These are phyloP conservation scores for Limnanthes douglasii DNA, from an alignment of 345 rosid species.

Conservation along the genomic window DNA sequence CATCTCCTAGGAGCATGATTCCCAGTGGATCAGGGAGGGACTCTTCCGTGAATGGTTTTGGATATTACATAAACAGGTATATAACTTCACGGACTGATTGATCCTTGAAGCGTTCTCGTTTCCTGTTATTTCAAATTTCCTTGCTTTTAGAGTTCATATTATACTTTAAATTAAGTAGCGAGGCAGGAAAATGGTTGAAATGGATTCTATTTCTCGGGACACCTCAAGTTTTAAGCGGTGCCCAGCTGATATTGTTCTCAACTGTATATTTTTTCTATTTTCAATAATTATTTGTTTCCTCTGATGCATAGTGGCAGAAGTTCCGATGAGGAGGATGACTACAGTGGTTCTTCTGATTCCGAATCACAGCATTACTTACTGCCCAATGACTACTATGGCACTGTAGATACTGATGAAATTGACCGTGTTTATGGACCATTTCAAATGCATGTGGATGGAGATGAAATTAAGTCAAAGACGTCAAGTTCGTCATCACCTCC, in stretches of 20 bases:
- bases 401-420: conserved; percentile 25
- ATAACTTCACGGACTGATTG: not conserved
- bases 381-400: conserved; percentile 38
- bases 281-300: conserved; percentile 5
- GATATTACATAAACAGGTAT: conserved; percentile 48
- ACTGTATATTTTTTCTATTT: conserved; percentile 8
- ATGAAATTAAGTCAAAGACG: conserved; percentile 19
- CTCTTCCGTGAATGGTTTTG: conserved; percentile 35
- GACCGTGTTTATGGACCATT: conserved; percentile 28
- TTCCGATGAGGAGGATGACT: conserved; percentile 75
- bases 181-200: not conserved
- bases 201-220: not conserved
- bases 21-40: conserved; percentile 19
- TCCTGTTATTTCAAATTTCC: not conserved
- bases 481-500: conserved; percentile 26
- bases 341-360: conserved; percentile 42
- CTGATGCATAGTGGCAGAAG: conserved; percentile 34
- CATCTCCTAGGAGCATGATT: conserved; percentile 18
- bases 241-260: conserved; percentile 2
- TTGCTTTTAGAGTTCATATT: not conserved
- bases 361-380: conserved; percentile 33
- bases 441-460: conserved; percentile 33
- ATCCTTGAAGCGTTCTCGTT: conserved; percentile 3
- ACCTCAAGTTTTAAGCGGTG: not conserved
- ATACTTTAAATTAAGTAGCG: not conserved